These are phyloP conservation scores for Lipomyces spencermartinsiae DNA, from an alignment of 805 yeast species.

Conservation along the genomic window DNA sequence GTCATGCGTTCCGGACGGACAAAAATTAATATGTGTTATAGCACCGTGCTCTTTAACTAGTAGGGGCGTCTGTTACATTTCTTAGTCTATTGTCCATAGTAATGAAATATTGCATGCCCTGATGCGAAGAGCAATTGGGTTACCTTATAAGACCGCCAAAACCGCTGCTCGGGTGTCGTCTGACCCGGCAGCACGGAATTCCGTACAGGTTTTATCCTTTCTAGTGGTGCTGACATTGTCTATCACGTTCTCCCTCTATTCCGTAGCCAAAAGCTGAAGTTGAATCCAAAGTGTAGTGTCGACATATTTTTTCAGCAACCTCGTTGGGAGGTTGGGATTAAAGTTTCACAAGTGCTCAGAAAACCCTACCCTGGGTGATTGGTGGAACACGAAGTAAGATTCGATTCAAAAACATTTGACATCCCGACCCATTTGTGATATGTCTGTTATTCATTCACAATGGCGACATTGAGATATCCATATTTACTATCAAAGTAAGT, in stretches of 20 bases:
- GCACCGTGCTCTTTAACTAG: constrained; percentile 93
- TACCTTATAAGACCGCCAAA: constrained; percentile 81
- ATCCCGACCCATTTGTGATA: background rate
- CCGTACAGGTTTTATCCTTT: constrained; percentile 67
- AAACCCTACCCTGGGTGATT: no score
- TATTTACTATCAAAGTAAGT: constrained; percentile 38
- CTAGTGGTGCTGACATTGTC: constrained; percentile 74
- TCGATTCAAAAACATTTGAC: background rate
- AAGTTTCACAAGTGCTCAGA: no score
- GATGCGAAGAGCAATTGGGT: background rate
- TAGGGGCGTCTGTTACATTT: constrained; percentile 64
- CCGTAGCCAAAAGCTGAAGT: background rate
- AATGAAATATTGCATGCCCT: background rate
- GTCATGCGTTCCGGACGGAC: constrained; percentile 84
- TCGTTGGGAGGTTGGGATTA: background rate
- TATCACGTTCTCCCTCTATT: background rate
- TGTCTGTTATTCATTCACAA: background rate
- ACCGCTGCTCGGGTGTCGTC: constrained; percentile 90
- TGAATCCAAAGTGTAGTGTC: background rate
- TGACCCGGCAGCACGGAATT: constrained; percentile 81
- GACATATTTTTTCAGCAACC: background rate
- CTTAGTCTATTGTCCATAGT: background rate
- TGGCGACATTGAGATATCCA: constrained; percentile 30
- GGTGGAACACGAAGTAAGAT: no score
- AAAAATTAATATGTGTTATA: constrained; percentile 84